Evolutionary conservation across 2,329 filamentous ascomycete genomes (phyloP).

Genomic region (Eutypa lata): DNA sequence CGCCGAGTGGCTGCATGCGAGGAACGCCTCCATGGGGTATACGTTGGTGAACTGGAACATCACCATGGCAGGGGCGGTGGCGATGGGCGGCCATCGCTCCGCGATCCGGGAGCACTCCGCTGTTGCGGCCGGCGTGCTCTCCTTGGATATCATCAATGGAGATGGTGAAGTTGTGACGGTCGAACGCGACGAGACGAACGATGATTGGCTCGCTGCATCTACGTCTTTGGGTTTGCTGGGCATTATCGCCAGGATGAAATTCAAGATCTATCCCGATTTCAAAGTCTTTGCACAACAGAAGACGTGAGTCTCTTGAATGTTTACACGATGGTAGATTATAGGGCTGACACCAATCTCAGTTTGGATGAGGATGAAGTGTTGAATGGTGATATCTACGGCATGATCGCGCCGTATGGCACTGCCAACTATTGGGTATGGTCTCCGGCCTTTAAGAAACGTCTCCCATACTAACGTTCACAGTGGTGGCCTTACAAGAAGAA

Average conservation of each 20-base stretch:
- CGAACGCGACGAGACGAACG: constrained; percentile 37
- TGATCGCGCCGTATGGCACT: constrained; percentile 49
- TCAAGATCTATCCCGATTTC: constrained; percentile 48
- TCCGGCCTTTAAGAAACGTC: neutral
- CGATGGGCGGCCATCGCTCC: constrained; percentile 50
- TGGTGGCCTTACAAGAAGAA: constrained; percentile 51
- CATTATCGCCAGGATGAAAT: constrained; percentile 45
- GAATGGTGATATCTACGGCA: constrained; percentile 45
- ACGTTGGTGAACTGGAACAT: constrained; percentile 54
- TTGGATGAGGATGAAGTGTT: constrained; percentile 45
- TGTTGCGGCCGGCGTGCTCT: constrained; percentile 46
- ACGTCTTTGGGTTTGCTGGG: constrained; percentile 48
- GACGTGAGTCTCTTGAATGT: constrained; percentile 32
- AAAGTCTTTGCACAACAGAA: constrained; percentile 50
- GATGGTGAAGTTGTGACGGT: constrained; percentile 40
- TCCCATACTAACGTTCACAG: constrained; percentile 23
- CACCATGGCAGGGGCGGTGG: constrained; percentile 46
- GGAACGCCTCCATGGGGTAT: constrained; percentile 45
- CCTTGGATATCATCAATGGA: constrained; percentile 48
- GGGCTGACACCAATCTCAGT: constrained; percentile 20
- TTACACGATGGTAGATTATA: neutral
- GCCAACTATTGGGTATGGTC: constrained; percentile 47
- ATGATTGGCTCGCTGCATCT: constrained; percentile 50
- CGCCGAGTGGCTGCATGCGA: constrained; percentile 45
- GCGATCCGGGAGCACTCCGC: constrained; percentile 46